Base-by-base conservation (phyloP, 257 asterid genomes). In the Jasminum sambac region DNA sequence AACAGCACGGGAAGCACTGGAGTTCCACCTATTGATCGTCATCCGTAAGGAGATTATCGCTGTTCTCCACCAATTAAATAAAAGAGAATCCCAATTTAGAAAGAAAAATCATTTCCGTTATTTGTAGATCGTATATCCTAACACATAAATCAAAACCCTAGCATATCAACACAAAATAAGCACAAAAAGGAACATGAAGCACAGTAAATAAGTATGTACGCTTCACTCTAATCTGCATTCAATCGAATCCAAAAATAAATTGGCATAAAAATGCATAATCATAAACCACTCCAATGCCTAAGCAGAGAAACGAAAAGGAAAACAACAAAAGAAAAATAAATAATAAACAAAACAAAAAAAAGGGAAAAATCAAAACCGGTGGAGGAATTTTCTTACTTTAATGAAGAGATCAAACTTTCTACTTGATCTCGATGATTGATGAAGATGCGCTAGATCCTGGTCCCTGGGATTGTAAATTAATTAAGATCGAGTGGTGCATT, bases 1-100 rank as follows among this genome's bases (percentile, higher is more conserved):
- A 24, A 14, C 14, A 2, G 59, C 59, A n/a, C 11, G n/a, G 25
- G n/a, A 8, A 48, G 25, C 25, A 50, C 59, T 50, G 11, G 25
- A 50, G 24, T 50, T 50, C 59, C 59, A 50, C 59, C 23, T 12
- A 16, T 16, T 17, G 59, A 50, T 50, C 25, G 26, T 50, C 25
- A 24, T 11, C 59, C 1, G 25, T 50, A 50, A 50, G 24, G 24
- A 8, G 12, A 50, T 50, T 46, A 16, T 8, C 23, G 19, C 6
- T 46, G 17, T n/a, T 23, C 16, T 43, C 39, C 41, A 40, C 24
- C 36, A 64, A 8, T 65, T 17, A 55, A 57, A 70, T 57, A 38
- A 74, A 50, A n/a, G 19, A 50, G n/a, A 42, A 48, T 48, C 40
- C 58, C 12, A 50, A 50, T 50, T 50, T n/a, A n/a, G 72, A 23